phyloP scores from a whole-genome alignment of 202 grass and related monocot species.

The Bolboschoenoplectus hybrid region DNA sequence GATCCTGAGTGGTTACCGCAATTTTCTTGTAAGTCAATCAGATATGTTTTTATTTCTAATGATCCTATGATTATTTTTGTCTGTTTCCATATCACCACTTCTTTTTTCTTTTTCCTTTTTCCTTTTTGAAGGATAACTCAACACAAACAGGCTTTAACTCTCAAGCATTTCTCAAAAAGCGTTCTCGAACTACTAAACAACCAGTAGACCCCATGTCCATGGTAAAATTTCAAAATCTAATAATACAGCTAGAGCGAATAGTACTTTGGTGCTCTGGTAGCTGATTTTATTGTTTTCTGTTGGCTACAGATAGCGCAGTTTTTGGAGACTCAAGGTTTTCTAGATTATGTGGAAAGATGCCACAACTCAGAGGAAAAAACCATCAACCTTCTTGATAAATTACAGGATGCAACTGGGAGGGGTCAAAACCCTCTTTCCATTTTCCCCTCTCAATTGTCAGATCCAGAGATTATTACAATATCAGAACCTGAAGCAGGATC shows the following conservation, averaged over 20 bases:
- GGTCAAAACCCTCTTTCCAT: slow-evolving; percentile 82
- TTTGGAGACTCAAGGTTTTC: slow-evolving; percentile 94
- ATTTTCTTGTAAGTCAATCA: slow-evolving; percentile 90
- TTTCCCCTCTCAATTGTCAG: slow-evolving; percentile 75
- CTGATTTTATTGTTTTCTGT: slow-evolving; percentile 32
- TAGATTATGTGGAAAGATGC: slow-evolving; percentile 99
- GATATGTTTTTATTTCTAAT: slow-evolving; percentile 35
- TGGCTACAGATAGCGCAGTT: slow-evolving; percentile 83
- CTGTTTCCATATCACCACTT: slow-evolving; percentile 30
- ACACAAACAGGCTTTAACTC: slow-evolving; percentile 85
- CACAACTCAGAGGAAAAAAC: slow-evolving; percentile 73
- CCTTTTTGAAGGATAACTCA: slow-evolving; percentile 67
- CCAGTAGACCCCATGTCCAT: slow-evolving; percentile 93
- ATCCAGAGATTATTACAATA: slow-evolving; percentile 94
- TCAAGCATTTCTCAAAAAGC: slow-evolving; percentile 99
- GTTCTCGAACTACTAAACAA: slow-evolving; percentile 81
- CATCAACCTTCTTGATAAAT: slow-evolving; percentile 95
- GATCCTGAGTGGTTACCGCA: slow-evolving; percentile 93
- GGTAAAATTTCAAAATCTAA: slow-evolving; percentile 60
- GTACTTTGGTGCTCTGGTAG: slow-evolving; percentile 5
- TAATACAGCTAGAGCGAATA: slow-evolving; percentile 13
- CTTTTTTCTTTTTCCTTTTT: slow-evolving; percentile 20
- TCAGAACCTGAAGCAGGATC: slow-evolving; percentile 63
- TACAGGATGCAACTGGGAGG: slow-evolving; percentile 95
- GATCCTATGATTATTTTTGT: slow-evolving; percentile 37